Percentiles rank a stretch among this genome's conserved stretches.
phyloP scores from a whole-genome alignment of 352 stramenopile genomes.

The Phytophthora ramorum region DNA sequence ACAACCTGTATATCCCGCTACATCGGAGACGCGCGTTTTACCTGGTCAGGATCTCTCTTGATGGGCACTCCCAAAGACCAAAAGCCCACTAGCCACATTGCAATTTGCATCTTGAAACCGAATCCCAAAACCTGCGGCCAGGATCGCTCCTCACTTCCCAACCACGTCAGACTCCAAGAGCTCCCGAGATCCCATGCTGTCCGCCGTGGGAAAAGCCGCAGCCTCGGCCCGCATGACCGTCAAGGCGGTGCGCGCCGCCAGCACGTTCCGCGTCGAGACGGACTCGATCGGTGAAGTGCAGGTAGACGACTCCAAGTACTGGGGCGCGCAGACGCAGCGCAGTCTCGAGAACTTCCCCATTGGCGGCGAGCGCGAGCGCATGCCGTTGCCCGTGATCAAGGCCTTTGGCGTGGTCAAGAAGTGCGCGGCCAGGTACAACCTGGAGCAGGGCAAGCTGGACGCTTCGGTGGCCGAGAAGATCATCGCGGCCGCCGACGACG shows the following conservation, averaged over 20 bases:
- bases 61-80: constrained; percentile 5
- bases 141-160: constrained; percentile 20
- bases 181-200: constrained; percentile 29
- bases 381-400: constrained; percentile 96
- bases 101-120: constrained; percentile 19
- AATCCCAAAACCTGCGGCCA: constrained; percentile 30
- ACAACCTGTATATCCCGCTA: constrained; percentile 1
- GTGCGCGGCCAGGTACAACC: constrained; percentile 94
- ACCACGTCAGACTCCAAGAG: constrained; percentile 11
- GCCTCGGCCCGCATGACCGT: constrained; percentile 37
- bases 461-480: constrained; percentile 89
- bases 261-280: constrained; percentile 62
- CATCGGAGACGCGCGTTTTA: constrained; percentile 14
- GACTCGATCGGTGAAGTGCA: constrained; percentile 86
- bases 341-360: constrained; percentile 97
- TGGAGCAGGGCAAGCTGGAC: constrained; percentile 86
- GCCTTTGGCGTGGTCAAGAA: constrained; percentile 96
- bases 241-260: constrained; percentile 45
- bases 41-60: constrained; percentile 25
- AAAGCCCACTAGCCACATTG: constrained; percentile 9
- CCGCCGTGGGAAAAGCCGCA: constrained; percentile 28
- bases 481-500: constrained; percentile 91
- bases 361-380: constrained; percentile 86
- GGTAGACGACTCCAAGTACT: constrained; percentile 88
- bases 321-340: constrained; percentile 95